These are phyloP conservation scores for Boletellus deceptivus DNA, from an alignment of 1,284 basidiomycete species.

Conservation along the genomic window DNA sequence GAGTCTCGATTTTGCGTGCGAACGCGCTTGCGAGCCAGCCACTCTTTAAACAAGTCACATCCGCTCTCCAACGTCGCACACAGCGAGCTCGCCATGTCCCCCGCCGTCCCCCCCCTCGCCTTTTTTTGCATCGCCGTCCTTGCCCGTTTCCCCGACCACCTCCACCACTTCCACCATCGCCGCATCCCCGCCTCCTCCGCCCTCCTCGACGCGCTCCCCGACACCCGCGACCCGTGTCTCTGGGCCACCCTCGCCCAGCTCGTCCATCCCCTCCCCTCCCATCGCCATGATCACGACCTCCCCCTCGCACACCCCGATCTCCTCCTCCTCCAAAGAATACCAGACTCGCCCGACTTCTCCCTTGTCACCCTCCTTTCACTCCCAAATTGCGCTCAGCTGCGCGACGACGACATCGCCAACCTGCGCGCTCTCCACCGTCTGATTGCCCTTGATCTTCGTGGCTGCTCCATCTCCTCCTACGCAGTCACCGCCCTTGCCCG, in stretches of 20 bases:
- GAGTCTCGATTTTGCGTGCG: slow-evolving; percentile 19
- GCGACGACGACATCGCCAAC: slow-evolving; percentile 50
- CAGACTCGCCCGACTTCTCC: slow-evolving; percentile 52
- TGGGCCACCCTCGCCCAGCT: slow-evolving; percentile 63
- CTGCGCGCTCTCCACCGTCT: slow-evolving; percentile 53
- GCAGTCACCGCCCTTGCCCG: slow-evolving; percentile 48
- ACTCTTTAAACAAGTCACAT: not conserved
- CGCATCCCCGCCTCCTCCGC: slow-evolving; percentile 37
- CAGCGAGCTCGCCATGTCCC: slow-evolving; percentile 7
- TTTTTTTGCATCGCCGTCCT: slow-evolving; percentile 42
- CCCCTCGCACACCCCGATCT: slow-evolving; percentile 54
- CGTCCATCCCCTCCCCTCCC: slow-evolving; percentile 49
- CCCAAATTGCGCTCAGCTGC: slow-evolving; percentile 48
- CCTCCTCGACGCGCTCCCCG: slow-evolving; percentile 13
- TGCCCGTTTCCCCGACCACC: slow-evolving; percentile 36
- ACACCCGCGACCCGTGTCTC: slow-evolving; percentile 49
- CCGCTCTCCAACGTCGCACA: not conserved
- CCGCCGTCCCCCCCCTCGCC: slow-evolving; percentile 37
- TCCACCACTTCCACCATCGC: slow-evolving; percentile 32
- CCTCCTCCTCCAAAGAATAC: slow-evolving; percentile 56
- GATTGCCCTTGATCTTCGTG: slow-evolving; percentile 59
- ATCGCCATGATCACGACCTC: slow-evolving; percentile 43
- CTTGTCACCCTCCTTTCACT: slow-evolving; percentile 63
- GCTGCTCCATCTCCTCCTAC: slow-evolving; percentile 48
- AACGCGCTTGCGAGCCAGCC: slow-evolving; percentile 3